Base-by-base conservation (phyloP, 768 basidiomycete species). In the Mycena amicta region DNA sequence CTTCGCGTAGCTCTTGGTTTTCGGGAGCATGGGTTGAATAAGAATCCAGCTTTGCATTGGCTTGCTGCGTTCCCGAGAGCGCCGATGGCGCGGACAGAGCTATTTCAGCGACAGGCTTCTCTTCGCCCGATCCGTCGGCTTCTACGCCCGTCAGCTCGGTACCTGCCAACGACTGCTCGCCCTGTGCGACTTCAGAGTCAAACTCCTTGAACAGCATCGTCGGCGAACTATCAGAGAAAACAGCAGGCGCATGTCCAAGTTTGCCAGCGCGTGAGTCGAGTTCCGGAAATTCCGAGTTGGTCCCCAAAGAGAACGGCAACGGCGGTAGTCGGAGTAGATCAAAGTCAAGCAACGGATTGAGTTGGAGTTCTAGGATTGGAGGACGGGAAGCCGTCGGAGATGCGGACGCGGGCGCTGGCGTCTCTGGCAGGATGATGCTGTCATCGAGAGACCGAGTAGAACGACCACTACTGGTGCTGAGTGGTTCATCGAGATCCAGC, bases 271-370 rank as follows among this genome's bases (percentile, higher is more conserved):
- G 5, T n/a, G 43, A 15, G 5, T 23, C 15, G 8, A 5, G 13
- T 23, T 23, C 15, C 13, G 15, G 8, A 45, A 37, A 37, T 18
- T 45, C 43, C 8, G 6, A 23, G 20, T 37, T 18, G 33, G 33
- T 37, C 33, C 18, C 33, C 33, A 22, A 11, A 22, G n/a, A n/a
- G n/a, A 47, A 23, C 15, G 55, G 54, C 52, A 63, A 52, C 5
- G 62, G 53, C 15, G 62, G 56, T 29, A 63, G 60, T n/a, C 56
- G 58, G 22, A 57, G 45, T 23, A 63, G 53, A 41, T 54, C 50
- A 31, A 53, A 29, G 16, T 60, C 55, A 3, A 60, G 49, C 37
- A 56, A 56, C 3, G 47, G 47, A 29, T 49, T 8, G 47, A 49
- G 47, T 23, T 49, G 61, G 50, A 30, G 56, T 62, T 15, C 45